Evolutionary conservation across 805 yeast genomes (phyloP).

Genomic region (Saccharomycopsis sp.): DNA sequence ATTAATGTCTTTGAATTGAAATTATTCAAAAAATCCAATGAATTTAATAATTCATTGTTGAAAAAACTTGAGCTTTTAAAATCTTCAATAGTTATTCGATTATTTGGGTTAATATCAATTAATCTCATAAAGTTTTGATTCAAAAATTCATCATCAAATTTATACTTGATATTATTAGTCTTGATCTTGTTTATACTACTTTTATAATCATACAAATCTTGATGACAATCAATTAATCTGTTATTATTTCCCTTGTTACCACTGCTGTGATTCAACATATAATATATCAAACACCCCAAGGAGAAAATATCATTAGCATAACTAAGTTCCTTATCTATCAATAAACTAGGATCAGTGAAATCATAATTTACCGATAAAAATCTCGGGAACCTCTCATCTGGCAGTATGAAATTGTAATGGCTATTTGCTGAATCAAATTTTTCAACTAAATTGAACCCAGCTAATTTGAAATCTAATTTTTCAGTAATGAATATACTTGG

Average conservation of each 20-base stretch:
- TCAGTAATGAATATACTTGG: slow-evolving; percentile 67
- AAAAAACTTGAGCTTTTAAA: slow-evolving; percentile 69
- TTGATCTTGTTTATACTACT: slow-evolving; percentile 46
- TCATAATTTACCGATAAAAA: slow-evolving; percentile 66
- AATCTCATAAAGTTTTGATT: slow-evolving; percentile 42
- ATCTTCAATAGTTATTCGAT: slow-evolving; percentile 54
- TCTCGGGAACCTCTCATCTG: slow-evolving; percentile 64
- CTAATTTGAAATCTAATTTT: slow-evolving; percentile 89
- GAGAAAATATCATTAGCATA: slow-evolving; percentile 79
- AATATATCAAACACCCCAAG: slow-evolving; percentile 68
- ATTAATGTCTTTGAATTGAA: slow-evolving; percentile 62
- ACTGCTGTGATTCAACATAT: slow-evolving; percentile 63
- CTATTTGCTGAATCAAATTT: slow-evolving; percentile 44
- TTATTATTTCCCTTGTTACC: slow-evolving; percentile 19
- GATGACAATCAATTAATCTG: slow-evolving; percentile 40
- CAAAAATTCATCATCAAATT: slow-evolving; percentile 48
- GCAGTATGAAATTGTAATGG: slow-evolving; percentile 59
- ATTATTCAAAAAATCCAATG: slow-evolving; percentile 76
- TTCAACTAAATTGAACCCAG: slow-evolving; percentile 54
- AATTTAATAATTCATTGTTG: slow-evolving; percentile 74
- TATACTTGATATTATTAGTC: slow-evolving; percentile 34
- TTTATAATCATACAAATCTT: slow-evolving; percentile 54
- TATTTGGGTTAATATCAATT: slow-evolving; percentile 49
- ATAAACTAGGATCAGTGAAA: slow-evolving; percentile 79
- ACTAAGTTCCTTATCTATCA: slow-evolving; percentile 55